Evolutionary conservation across 805 yeast species (phyloP).

Genomic region (Grigorovia transvaalensis): DNA sequence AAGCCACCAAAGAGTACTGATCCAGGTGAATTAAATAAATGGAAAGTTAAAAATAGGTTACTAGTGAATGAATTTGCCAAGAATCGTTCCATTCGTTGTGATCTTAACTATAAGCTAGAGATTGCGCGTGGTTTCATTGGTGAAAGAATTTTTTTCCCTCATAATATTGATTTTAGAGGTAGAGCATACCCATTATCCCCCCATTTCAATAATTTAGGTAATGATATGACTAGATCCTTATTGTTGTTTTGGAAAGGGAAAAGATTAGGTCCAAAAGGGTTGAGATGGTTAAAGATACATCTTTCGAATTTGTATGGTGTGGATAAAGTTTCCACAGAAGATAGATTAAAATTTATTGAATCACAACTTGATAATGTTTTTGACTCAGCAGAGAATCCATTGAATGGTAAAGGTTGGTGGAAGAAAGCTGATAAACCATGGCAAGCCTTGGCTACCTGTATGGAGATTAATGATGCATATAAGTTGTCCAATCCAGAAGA

Average conservation of each 20-base stretch:
- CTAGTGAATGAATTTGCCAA: conserved; percentile 52
- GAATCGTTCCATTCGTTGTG: conserved; percentile 82
- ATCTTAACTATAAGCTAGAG: conserved; percentile 84
- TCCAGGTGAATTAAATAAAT: conserved; percentile 58
- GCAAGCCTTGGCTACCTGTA: conserved; percentile 66
- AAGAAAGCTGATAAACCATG: conserved; percentile 68
- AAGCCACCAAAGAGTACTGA: conserved; percentile 58
- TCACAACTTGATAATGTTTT: conserved; percentile 44
- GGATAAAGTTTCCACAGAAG: conserved; percentile 60
- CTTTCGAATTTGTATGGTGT: conserved; percentile 63
- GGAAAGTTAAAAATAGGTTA: conserved; percentile 52
- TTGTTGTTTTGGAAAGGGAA: conserved; percentile 71
- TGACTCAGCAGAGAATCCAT: conserved; percentile 56
- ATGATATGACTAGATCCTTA: conserved; percentile 65
- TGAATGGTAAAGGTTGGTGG: conserved; percentile 55
- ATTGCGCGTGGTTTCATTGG: conserved; percentile 89
- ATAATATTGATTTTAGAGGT: conserved; percentile 73
- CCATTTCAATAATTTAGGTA: conserved; percentile 71
- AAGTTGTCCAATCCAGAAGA: conserved; percentile 54
- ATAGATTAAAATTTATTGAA: conserved; percentile 51
- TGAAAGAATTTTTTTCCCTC: conserved; percentile 69
- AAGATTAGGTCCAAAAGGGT: conserved; percentile 51
- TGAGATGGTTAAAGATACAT: conserved; percentile 69
- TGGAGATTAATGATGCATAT: conserved; percentile 54
- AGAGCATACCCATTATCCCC: conserved; percentile 77